Evolutionary conservation across 176 grass and related monocot species (phyloP).

Genomic region (Eragrostis nindensis): DNA sequence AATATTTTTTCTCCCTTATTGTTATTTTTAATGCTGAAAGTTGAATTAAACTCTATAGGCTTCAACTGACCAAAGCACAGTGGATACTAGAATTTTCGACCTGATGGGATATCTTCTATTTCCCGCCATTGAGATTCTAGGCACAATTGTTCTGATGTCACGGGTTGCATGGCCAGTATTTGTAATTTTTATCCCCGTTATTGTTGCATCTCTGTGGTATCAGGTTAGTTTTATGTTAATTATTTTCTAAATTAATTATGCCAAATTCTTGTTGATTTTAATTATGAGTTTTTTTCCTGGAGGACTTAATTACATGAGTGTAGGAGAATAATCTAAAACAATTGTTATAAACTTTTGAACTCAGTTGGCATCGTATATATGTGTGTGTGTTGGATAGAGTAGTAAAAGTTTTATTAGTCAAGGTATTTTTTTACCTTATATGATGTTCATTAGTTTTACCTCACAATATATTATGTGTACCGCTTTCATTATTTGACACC

Average conservation of each 20-base stretch:
- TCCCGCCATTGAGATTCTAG: conserved; percentile 56
- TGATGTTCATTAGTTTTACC: not conserved
- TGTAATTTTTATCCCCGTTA: conserved; percentile 53
- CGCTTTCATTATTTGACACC: not conserved
- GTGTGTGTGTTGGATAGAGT: too few species aligned
- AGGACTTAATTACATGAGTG: too few species aligned
- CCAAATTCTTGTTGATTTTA: not conserved
- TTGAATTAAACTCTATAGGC: conserved; percentile 40
- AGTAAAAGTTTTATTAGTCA: not conserved
- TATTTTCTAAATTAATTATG: not conserved
- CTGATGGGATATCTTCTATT: conserved; percentile 43
- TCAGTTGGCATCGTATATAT: not conserved
- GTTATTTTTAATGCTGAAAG: not conserved
- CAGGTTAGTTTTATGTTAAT: conserved; percentile 36
- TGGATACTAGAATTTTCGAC: conserved; percentile 48
- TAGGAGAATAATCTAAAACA: too few species aligned
- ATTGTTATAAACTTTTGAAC: not conserved
- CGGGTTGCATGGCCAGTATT: conserved; percentile 63
- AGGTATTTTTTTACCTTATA: not conserved
- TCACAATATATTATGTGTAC: not conserved
- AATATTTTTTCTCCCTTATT: not conserved
- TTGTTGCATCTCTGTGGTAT: conserved; percentile 52
- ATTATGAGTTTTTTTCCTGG: not conserved
- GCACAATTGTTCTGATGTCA: conserved; percentile 63
- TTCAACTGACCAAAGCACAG: conserved; percentile 59